A percentile compares a stretch with the other conserved stretches of the same genome.
Conservation (phyloP, 1,284 basidiomycete genomes). For the Gastroboletus turbinatus region DNA sequence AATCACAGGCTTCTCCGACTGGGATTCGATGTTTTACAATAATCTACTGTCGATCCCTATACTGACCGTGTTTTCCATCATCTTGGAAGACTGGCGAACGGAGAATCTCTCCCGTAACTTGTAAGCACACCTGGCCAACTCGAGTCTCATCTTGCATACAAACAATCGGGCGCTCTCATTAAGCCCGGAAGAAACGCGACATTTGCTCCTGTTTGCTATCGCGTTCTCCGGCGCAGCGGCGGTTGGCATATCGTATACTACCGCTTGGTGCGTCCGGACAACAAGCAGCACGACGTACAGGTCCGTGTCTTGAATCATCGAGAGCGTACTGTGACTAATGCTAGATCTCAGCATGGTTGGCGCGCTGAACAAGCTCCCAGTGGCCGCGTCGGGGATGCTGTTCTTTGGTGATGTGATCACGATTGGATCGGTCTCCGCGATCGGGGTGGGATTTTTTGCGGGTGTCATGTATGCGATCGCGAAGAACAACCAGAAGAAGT, state of each 20-base stretch:
- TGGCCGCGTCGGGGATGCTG: slow-evolving; percentile 94
- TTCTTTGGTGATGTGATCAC: slow-evolving; percentile 93
- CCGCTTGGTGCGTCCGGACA: slow-evolving; percentile 96
- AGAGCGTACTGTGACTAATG: slow-evolving; percentile 7
- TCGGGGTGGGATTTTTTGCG: slow-evolving; percentile 88
- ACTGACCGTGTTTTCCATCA: slow-evolving; percentile 78
- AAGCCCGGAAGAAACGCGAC: slow-evolving; percentile 84
- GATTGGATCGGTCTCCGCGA: slow-evolving; percentile 84
- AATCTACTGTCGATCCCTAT: slow-evolving; percentile 95
- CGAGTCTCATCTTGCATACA: slow-evolving; percentile 5
- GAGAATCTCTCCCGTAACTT: slow-evolving; percentile 85
- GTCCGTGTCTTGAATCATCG: slow-evolving; percentile 36
- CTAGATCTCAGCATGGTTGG: slow-evolving; percentile 86
- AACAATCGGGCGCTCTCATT: slow-evolving; percentile 1
- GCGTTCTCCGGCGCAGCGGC: slow-evolving; percentile 96
- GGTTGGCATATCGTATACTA: slow-evolving; percentile 97
- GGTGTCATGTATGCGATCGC: slow-evolving; percentile 89
- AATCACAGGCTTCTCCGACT: slow-evolving; percentile 96
- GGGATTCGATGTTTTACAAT: slow-evolving; percentile 99
- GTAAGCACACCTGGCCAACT: slow-evolving; percentile 47
- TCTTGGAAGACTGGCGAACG: slow-evolving; percentile 89
- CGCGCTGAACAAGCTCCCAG: slow-evolving; percentile 96
- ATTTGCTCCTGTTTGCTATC: slow-evolving; percentile 84
- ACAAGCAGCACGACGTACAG: slow-evolving; percentile 98
- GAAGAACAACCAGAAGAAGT: slow-evolving; percentile 84